phyloP scores from a whole-genome alignment of 2,329 filamentous ascomycete genomes.

The Aspergillus vadensis region DNA sequence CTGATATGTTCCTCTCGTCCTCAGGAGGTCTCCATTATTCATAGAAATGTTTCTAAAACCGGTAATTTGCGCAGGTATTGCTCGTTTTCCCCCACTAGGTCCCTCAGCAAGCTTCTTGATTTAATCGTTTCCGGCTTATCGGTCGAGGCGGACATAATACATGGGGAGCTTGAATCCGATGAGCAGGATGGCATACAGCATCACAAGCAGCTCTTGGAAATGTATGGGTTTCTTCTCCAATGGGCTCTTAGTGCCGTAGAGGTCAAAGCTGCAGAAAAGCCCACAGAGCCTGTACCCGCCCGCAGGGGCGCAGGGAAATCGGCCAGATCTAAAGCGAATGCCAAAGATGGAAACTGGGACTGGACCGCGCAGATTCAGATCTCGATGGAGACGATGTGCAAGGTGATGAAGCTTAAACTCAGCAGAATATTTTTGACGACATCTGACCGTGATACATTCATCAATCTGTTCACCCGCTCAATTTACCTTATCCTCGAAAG shows the following conservation, averaged over 20 bases:
- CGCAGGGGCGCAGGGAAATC: slow-evolving; percentile 74
- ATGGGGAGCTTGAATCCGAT: slow-evolving; percentile 85
- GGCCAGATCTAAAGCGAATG: slow-evolving; percentile 67
- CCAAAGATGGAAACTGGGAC: slow-evolving; percentile 82
- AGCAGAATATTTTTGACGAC: slow-evolving; percentile 93
- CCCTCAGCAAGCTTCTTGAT: slow-evolving; percentile 90
- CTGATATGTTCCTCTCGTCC: slow-evolving; percentile 38
- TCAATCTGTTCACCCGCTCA: slow-evolving; percentile 85
- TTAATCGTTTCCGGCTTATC: slow-evolving; percentile 83
- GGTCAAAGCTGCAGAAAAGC: slow-evolving; percentile 88
- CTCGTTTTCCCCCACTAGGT: slow-evolving; percentile 73
- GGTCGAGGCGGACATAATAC: slow-evolving; percentile 79
- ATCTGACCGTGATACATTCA: slow-evolving; percentile 92
- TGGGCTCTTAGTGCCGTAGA: slow-evolving; percentile 97
- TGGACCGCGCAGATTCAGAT: slow-evolving; percentile 83
- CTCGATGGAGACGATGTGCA: slow-evolving; percentile 92
- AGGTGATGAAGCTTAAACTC: slow-evolving; percentile 89
- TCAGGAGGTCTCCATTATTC: slow-evolving; percentile 24
- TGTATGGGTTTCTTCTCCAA: slow-evolving; percentile 90
- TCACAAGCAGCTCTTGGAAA: slow-evolving; percentile 89
- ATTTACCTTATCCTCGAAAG: slow-evolving; percentile 94
- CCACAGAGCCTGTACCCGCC: slow-evolving; percentile 68
- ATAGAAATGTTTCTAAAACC: slow-evolving; percentile 62
- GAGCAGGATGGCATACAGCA: slow-evolving; percentile 84
- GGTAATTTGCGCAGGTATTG: slow-evolving; percentile 73